Percentiles rank a stretch among this genome's conserved stretches.
Conservation (phyloP, 345 rosid species). For the Populus euphratica region DNA sequence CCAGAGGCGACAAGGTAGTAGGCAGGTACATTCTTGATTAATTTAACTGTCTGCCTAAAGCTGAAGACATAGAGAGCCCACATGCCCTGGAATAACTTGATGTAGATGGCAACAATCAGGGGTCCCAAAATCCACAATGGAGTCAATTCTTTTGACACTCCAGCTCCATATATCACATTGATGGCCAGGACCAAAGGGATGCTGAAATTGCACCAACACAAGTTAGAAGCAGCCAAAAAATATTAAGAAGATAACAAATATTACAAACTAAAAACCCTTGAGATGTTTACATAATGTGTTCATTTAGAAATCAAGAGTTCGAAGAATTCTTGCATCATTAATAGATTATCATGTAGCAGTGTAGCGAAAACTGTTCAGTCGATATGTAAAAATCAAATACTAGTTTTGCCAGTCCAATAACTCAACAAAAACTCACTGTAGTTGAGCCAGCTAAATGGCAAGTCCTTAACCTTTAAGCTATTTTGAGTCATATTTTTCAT, state of each 20-base stretch:
- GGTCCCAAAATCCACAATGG: slow-evolving; percentile 91
- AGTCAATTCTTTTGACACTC: slow-evolving; percentile 73
- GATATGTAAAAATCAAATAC: neutral
- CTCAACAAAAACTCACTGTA: neutral
- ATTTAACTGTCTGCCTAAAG: slow-evolving; percentile 58
- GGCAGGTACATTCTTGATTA: slow-evolving; percentile 52
- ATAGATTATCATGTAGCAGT: neutral
- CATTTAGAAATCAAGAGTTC: neutral
- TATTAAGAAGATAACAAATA: neutral
- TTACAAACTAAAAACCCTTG: neutral
- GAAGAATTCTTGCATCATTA: neutral
- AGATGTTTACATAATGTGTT: neutral
- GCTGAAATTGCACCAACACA: slow-evolving; percentile 40
- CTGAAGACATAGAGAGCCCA: slow-evolving; percentile 64
- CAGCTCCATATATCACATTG: slow-evolving; percentile 56
- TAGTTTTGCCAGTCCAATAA: neutral
- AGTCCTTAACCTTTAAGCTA: neutral
- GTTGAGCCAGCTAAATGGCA: neutral
- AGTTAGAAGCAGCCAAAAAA: slow-evolving; percentile 17
- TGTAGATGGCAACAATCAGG: slow-evolving; percentile 52
- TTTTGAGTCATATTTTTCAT: neutral
- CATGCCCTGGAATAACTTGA: slow-evolving; percentile 65
- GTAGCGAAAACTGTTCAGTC: neutral
- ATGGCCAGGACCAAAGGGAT: slow-evolving; percentile 62
- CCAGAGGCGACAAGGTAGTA: slow-evolving; percentile 46